Conservation (phyloP, 768 basidiomycete species). For the Rhizopogon roseolus region DNA sequence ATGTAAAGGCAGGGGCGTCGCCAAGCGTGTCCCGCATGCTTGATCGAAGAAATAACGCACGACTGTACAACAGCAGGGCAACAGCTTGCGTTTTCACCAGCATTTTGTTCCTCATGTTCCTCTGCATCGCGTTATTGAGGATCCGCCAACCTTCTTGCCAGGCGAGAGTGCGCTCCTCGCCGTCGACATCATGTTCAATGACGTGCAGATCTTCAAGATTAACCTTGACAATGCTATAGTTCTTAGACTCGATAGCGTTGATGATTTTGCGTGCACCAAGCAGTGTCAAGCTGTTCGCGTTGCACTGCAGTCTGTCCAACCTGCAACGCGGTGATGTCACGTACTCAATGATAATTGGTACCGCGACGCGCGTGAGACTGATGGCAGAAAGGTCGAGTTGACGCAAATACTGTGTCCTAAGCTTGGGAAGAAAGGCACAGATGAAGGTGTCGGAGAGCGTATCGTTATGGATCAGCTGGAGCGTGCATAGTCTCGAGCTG, state of each 20-base stretch:
- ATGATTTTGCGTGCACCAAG: conserved; percentile 42
- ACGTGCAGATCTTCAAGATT: conserved; percentile 45
- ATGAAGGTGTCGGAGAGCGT: conserved; percentile 48
- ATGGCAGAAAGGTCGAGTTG: conserved; percentile 54
- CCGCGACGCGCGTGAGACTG: conserved; percentile 37
- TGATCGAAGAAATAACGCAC: conserved; percentile 44
- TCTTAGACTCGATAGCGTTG: conserved; percentile 37
- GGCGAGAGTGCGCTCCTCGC: conserved; percentile 20
- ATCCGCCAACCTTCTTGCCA: conserved; percentile 28
- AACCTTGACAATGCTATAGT: conserved; percentile 43
- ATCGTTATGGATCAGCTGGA: conserved; percentile 49
- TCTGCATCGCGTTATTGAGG: conserved; percentile 30
- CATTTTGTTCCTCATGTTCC: conserved; percentile 39
- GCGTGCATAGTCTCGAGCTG: conserved; percentile 42
- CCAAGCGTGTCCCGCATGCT: conserved; percentile 1
- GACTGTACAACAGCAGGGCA: conserved; percentile 43
- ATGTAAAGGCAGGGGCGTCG: neutral
- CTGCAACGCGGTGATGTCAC: conserved; percentile 47
- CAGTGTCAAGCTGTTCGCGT: conserved; percentile 49
- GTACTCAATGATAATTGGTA: conserved; percentile 41
- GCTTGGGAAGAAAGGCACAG: conserved; percentile 41
- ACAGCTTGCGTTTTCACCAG: conserved; percentile 43
- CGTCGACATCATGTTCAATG: conserved; percentile 22
- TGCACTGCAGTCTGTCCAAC: conserved; percentile 47
- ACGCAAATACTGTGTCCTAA: conserved; percentile 44